Conservation (phyloP, 768 basidiomycete genomes). For the Galerina sulciceps region DNA sequence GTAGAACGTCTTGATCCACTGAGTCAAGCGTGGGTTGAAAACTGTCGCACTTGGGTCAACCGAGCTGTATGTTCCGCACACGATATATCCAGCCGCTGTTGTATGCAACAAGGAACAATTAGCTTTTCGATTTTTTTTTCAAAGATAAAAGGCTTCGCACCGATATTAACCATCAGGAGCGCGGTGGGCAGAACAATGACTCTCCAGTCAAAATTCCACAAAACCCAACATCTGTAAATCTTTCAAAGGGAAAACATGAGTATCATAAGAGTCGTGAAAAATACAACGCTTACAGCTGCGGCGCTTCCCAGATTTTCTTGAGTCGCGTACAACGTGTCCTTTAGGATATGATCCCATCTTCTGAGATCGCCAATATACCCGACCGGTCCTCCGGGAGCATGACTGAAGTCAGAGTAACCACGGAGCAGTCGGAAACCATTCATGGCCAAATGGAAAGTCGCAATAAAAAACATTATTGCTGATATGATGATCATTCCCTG, state of each 20-base stretch:
- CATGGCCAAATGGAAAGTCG: constrained; percentile 2
- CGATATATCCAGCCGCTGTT: constrained; percentile 4
- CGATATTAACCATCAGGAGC: background rate
- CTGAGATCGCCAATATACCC: background rate
- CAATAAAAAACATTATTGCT: constrained; percentile 1
- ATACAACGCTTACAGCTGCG: background rate
- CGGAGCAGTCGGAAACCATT: background rate
- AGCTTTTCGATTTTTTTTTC: too few relatives aligned
- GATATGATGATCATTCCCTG: constrained; percentile 5
- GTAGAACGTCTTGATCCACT: constrained; percentile 5
- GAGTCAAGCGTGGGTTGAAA: background rate
- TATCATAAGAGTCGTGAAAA: too few relatives aligned
- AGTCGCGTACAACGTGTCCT: constrained; percentile 1
- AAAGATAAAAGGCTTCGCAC: background rate
- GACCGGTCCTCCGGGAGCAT: constrained; percentile 1
- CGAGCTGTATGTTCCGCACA: constrained; percentile 1
- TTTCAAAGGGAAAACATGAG: background rate
- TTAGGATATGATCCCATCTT: constrained; percentile 5
- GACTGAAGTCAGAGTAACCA: background rate
- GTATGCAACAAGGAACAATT: background rate
- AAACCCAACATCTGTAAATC: constrained; percentile 10
- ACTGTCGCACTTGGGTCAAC: background rate
- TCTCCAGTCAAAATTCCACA: constrained; percentile 3
- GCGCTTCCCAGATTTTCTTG: constrained; percentile 7
- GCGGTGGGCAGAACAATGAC: background rate